Conservation (phyloP, 2,329 filamentous ascomycete genomes). For the Pseudogymnoascus sp. region DNA sequence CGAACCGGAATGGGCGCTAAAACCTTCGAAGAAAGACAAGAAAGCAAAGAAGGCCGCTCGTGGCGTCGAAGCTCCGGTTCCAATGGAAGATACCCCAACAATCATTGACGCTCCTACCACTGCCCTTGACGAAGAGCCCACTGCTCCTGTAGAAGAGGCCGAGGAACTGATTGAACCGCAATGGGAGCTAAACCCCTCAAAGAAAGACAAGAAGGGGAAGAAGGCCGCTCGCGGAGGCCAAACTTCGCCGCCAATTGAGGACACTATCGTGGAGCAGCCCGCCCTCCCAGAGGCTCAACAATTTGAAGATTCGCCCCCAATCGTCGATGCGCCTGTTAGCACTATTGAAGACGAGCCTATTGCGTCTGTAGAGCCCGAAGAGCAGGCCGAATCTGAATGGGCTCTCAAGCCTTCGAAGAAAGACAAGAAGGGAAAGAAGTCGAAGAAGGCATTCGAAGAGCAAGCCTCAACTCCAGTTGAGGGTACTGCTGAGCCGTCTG, state of each 20-base stretch:
- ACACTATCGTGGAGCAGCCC: neutral
- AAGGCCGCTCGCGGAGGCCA: conserved; percentile 21
- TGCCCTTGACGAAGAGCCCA: neutral
- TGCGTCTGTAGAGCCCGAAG: neutral
- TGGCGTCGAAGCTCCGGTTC: neutral
- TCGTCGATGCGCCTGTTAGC: neutral
- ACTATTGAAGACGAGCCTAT: neutral
- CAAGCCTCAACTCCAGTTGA: neutral
- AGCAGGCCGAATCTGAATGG: neutral
- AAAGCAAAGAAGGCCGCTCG: conserved; percentile 19
- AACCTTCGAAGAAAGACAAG: conserved; percentile 31
- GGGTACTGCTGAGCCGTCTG: neutral
- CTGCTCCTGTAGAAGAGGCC: conserved; percentile 15
- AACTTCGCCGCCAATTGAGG: neutral
- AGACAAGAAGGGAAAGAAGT: conserved; percentile 31
- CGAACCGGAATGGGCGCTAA: conserved; percentile 15
- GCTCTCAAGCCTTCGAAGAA: conserved; percentile 11
- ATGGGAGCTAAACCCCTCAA: conserved; percentile 3
- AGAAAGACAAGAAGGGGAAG: conserved; percentile 27
- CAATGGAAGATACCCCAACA: neutral
- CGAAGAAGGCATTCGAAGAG: neutral
- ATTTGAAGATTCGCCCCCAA: neutral
- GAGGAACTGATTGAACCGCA: neutral
- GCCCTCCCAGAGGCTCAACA: too few species aligned
- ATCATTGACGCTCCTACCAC: neutral